Conservation (phyloP, 805 yeast species). For the Pichia ethanolica region DNA sequence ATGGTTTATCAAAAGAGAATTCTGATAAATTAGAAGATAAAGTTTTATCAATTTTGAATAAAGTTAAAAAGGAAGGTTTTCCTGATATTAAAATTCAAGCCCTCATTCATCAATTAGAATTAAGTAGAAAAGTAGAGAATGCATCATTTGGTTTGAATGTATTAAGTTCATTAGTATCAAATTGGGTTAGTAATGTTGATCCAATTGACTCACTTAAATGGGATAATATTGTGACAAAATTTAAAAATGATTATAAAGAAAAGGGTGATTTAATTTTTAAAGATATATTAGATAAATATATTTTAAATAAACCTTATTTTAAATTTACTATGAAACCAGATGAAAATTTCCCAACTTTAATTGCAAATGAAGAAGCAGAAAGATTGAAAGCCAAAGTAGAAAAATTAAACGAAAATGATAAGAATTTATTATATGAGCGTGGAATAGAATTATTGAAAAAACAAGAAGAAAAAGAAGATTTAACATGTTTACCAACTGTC, state of each 20-base stretch:
- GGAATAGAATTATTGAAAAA: constrained; percentile 53
- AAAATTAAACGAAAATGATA: constrained; percentile 47
- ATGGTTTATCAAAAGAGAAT: constrained; percentile 51
- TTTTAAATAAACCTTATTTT: constrained; percentile 52
- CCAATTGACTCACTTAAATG: constrained; percentile 65
- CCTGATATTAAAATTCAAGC: constrained; percentile 67
- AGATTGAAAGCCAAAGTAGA: constrained; percentile 41
- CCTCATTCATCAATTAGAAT: constrained; percentile 79
- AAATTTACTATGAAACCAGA: constrained; percentile 73
- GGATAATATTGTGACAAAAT: constrained; percentile 48
- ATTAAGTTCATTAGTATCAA: constrained; percentile 66
- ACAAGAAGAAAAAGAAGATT: constrained; percentile 65
- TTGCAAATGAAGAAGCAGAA: constrained; percentile 48
- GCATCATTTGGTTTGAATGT: constrained; percentile 84
- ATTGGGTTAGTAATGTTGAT: constrained; percentile 78
- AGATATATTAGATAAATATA: constrained; percentile 45
- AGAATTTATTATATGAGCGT: constrained; percentile 46
- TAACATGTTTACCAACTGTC: constrained; percentile 74
- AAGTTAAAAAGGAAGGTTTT: constrained; percentile 39
- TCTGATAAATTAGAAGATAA: constrained; percentile 41
- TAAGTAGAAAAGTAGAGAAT: constrained; percentile 76
- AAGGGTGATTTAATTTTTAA: constrained; percentile 54
- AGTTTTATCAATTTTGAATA: constrained; percentile 40
- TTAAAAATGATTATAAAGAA: constrained; percentile 51
- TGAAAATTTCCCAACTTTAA: constrained; percentile 41